Base-by-base conservation (phyloP, 176 grass and related monocot genomes). In the Lolium perenne region DNA sequence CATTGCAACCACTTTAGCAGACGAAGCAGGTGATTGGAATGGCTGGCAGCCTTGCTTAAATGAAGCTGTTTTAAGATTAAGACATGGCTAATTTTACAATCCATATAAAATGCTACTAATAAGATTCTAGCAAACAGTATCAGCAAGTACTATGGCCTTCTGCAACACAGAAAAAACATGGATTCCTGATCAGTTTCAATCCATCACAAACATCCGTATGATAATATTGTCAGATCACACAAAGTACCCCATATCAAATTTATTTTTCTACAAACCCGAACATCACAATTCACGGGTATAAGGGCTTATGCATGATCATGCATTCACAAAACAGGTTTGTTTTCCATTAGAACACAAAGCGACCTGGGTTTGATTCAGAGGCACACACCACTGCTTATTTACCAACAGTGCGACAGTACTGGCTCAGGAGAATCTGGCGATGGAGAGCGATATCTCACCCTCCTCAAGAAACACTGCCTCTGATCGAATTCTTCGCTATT, bases 401-500 rank as follows among this genome's bases (percentile, higher is more conserved):
- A 79, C 17, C 45, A 46, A n/a, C 38, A 69, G 63, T 17, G 32
- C 1, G 49, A 20, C 14, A 41, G 20, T 51, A 16, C 40, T 72
- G 10, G n/a, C 59, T 20, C 11, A 12, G 38, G 25, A 46, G 12
- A 3, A 82, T 86, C 67, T 67, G 20, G 13, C 5, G 17, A 77
- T 3, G 1, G 7, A 51, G 49, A 21, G 76, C 0, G 40, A 49
- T 14, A 13, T 32, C 32, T 35, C 32, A 0, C 15, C 51, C 5
- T 26, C 29, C 76, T 86, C 76, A 91, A 4, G 23, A 41, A 84
- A 65, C 32, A 38, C 60, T 14, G 1, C 17, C 84, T 74, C 59
- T 83, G 35, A 38, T 80, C 4, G 53, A 65, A 54, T 63, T 90
- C 88, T 95, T 92, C 23, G 83, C 72, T 55, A 48, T 66, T 60